Percentiles rank a stretch among this genome's conserved stretches.
Evolutionary conservation across 176 grass and related monocot species (phyloP).

Genomic region (Aegilops umbellulata): DNA sequence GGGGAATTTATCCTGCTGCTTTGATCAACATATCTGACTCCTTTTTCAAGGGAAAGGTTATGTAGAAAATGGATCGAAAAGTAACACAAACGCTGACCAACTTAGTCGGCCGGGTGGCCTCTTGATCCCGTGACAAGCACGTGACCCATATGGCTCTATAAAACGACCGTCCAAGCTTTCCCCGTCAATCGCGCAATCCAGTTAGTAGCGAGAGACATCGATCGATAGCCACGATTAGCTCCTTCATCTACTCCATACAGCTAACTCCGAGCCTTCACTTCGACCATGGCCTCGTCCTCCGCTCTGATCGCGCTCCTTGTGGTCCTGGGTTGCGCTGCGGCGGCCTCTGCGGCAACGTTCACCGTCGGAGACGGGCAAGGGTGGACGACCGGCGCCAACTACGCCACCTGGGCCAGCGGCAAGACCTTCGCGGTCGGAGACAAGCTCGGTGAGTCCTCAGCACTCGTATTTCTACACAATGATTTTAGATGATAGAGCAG

Average conservation of each 20-base stretch:
- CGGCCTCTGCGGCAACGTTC: constrained; percentile 31
- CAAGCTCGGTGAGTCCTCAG: constrained; percentile 42
- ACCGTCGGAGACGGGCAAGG: constrained; percentile 55
- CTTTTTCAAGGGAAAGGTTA: too few relatives aligned
- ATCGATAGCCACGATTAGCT: not conserved
- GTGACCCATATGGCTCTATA: constrained; percentile 25
- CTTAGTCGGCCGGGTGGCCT: not conserved
- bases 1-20: too few relatives aligned
- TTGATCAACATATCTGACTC: too few relatives aligned
- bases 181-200: constrained; percentile 18
- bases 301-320: constrained; percentile 47
- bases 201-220: not conserved
- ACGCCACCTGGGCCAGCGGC: constrained; percentile 36
- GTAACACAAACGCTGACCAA: too few relatives aligned
- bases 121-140: not conserved
- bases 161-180: constrained; percentile 3
- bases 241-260: too few relatives aligned
- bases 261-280: not conserved
- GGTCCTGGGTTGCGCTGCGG: constrained; percentile 35
- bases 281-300: constrained; percentile 43
- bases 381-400: constrained; percentile 34
- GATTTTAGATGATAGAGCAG: too few relatives aligned
- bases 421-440: constrained; percentile 48
- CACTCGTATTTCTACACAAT: too few relatives aligned
- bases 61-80: too few relatives aligned